phyloP scores from a whole-genome alignment of 306 rosid genomes.

The Abrus precatorius region DNA sequence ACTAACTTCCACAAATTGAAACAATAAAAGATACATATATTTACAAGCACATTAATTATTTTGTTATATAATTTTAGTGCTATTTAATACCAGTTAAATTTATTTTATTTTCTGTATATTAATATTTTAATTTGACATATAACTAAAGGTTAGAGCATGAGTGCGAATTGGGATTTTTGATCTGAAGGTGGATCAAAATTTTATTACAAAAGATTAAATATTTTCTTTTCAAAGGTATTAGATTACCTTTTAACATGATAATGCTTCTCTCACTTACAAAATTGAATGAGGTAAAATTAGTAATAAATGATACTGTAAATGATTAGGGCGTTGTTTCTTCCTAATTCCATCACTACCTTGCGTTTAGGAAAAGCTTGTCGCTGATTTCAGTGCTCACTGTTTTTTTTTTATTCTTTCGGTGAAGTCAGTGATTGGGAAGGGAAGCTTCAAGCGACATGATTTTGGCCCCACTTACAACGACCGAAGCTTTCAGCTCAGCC shows the following conservation, averaged over 20 bases:
- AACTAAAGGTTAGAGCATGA: background rate
- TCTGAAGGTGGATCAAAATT: conserved; percentile 3
- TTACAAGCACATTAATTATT: too few species aligned
- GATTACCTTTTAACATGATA: background rate
- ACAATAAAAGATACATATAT: background rate
- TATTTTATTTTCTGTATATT: background rate
- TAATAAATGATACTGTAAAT: background rate
- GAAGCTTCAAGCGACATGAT: conserved; percentile 33
- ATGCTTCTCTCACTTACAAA: background rate
- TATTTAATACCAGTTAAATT: background rate
- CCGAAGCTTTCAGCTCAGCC: conserved; percentile 32
- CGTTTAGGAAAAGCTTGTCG: background rate
- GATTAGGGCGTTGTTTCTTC: too few species aligned
- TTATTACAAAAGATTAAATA: background rate
- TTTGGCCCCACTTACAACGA: conserved; percentile 47
- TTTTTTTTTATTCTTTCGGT: background rate
- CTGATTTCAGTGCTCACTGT: background rate
- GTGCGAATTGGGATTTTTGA: background rate
- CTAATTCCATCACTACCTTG: too few species aligned
- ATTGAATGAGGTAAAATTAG: background rate
- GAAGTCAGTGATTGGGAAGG: background rate
- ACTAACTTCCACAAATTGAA: conserved; percentile 13
- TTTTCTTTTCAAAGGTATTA: background rate
- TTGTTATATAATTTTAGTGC: too few species aligned
- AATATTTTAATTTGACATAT: background rate